Base-by-base conservation (phyloP, 2,329 filamentous ascomycete species). In the Paraphoma sp. region DNA sequence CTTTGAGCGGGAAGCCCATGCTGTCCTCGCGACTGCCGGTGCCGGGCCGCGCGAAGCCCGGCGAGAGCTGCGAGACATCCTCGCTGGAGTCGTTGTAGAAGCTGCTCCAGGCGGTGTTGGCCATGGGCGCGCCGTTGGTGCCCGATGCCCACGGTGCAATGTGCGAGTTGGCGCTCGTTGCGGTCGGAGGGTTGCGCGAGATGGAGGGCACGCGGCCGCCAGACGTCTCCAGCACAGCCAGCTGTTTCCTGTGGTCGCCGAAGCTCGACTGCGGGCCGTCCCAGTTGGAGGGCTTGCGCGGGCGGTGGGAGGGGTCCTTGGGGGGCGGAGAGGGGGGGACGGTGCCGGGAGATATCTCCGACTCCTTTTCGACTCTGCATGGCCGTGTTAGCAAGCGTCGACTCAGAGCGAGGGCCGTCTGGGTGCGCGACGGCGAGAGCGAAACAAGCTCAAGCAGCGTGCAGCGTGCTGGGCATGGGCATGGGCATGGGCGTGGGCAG, bases 21-120 rank as follows among this genome's bases (percentile, higher is more conserved):
- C 67, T 73, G 56, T 79, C 80, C 60, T 79, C 78, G 53, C 73
- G 82, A 59, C 81, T 83, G 48, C 82, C 81, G 57, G 81, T 83
- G 38, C 83, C 81, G 2, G 86, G 83, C 40, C 88, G 85, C 16
- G 38, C 59, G 69, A 89, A 88, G 52, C 86, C 84, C 1, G 91
- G 88, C 31, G 91, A 93, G 51, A 91, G 79, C 67, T 92, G 92
- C 14, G 76, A 69, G 12, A 89, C 71, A 70, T 87, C 89, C 69
- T 93, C 90, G 79, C 84, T 89, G 33, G 89, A 91, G 71, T 93
- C 88, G 75, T 92, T 87, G 78, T 87, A 90, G 76, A 92, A 93
- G 74, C 82, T 89, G 58, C 75, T 71, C 67, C 71, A 82, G 42
- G 81, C 76, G 54, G 76, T 80, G 41, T 77, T 75, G 17, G 80